These are phyloP conservation scores for Aaosphaeria pasadenensis DNA, from an alignment of 2,329 filamentous ascomycete genomes.

Conservation along the genomic window DNA sequence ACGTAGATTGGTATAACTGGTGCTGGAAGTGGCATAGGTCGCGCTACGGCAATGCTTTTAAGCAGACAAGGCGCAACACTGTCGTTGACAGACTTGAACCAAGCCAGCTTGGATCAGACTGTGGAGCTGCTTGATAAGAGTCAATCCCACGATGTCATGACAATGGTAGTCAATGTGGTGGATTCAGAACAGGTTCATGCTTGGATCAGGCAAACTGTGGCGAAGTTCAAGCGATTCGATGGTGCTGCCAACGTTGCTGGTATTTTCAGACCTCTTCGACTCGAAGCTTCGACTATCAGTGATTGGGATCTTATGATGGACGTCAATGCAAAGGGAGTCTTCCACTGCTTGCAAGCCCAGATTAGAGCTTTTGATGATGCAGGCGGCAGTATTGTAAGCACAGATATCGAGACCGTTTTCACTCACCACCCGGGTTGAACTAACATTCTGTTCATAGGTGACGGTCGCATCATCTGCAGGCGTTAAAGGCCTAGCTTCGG, in stretches of 20 bases:
- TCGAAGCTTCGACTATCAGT: not conserved
- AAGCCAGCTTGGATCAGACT: slow-evolving; percentile 7
- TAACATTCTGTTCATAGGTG: slow-evolving; percentile 7
- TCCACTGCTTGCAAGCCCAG: slow-evolving; percentile 36
- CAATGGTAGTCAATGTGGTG: not conserved
- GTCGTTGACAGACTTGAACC: slow-evolving; percentile 25
- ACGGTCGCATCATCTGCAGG: slow-evolving; percentile 51
- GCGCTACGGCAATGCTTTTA: slow-evolving; percentile 24
- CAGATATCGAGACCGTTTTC: not conserved
- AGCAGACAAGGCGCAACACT: slow-evolving; percentile 27
- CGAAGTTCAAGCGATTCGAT: slow-evolving; percentile 27
- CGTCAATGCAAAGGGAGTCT: slow-evolving; percentile 39
- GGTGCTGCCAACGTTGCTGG: slow-evolving; percentile 37
- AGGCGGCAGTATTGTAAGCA: slow-evolving; percentile 14
- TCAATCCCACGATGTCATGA: slow-evolving; percentile 4
- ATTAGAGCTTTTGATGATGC: slow-evolving; percentile 4
- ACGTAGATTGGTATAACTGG: slow-evolving; percentile 24
- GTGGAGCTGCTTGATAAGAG: slow-evolving; percentile 12
- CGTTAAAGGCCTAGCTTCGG: slow-evolving; percentile 39
- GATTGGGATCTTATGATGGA: slow-evolving; percentile 6
- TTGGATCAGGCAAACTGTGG: slow-evolving; percentile 32
- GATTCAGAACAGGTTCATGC: slow-evolving; percentile 32
- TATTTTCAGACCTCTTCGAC: not conserved
- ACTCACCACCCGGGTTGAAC: not conserved
- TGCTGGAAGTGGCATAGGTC: slow-evolving; percentile 29